Conservation (phyloP, 2,329 filamentous ascomycete species). For the Acarospora socialis region DNA sequence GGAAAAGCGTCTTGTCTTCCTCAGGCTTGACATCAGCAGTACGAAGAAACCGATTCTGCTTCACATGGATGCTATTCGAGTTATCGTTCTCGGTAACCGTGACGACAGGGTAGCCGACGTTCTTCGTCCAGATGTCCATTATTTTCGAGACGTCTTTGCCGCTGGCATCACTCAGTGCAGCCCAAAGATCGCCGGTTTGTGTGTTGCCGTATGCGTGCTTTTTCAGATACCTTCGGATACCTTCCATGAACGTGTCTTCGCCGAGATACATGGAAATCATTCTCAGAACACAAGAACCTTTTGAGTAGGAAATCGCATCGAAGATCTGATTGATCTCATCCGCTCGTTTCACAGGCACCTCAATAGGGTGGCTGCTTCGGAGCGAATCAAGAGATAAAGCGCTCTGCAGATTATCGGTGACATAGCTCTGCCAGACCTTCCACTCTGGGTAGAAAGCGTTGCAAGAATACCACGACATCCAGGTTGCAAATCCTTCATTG, state of each 20-base stretch:
- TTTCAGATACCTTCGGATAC: constrained; percentile 79
- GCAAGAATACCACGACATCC: constrained; percentile 90
- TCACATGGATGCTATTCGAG: constrained; percentile 63
- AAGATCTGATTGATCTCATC: constrained; percentile 98
- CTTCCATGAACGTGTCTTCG: constrained; percentile 84
- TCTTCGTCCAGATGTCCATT: constrained; percentile 95
- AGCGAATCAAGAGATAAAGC: constrained; percentile 80
- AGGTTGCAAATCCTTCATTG: constrained; percentile 83
- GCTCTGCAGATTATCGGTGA: constrained; percentile 80
- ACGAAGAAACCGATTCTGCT: constrained; percentile 88
- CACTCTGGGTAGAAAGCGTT: constrained; percentile 94
- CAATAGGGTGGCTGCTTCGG: constrained; percentile 88
- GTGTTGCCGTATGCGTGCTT: constrained; percentile 97
- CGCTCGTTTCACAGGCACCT: constrained; percentile 87
- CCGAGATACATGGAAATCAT: constrained; percentile 96
- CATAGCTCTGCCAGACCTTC: constrained; percentile 95
- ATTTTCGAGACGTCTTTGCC: constrained; percentile 81
- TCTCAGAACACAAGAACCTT: constrained; percentile 86
- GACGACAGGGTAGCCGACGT: constrained; percentile 84
- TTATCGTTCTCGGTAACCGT: constrained; percentile 64
- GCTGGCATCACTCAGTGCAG: constrained; percentile 71
- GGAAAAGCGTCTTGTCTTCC: constrained; percentile 77
- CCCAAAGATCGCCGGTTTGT: constrained; percentile 80
- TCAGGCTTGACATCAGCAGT: constrained; percentile 89
- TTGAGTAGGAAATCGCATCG: constrained; percentile 93